Evolutionary conservation across 169 alveolate species (phyloP).

Genomic region (Plasmodium inui): DNA sequence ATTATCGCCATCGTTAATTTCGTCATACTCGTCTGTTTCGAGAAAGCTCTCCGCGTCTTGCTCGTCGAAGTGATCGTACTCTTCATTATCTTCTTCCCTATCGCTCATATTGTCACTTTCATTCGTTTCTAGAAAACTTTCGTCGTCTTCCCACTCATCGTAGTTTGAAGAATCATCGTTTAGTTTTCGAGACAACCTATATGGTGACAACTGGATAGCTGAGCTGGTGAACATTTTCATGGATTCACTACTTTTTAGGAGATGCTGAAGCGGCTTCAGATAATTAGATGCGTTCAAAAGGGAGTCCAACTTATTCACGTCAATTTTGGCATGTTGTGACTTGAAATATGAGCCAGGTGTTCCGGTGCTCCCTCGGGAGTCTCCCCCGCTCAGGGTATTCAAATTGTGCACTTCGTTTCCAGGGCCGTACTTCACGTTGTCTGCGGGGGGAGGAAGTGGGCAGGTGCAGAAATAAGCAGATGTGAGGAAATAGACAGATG

Average conservation of each 20-base stretch:
- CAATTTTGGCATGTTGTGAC: not conserved
- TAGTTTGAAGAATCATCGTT: not conserved
- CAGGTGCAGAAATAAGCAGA: not conserved
- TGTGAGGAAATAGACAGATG: no score
- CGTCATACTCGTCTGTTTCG: not conserved
- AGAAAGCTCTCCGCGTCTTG: not conserved
- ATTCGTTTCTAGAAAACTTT: constrained; percentile 41
- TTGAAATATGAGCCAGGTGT: not conserved
- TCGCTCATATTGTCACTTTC: not conserved
- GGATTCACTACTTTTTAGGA: constrained; percentile 5
- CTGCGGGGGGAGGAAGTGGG: not conserved
- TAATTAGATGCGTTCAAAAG: not conserved
- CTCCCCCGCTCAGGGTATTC: not conserved
- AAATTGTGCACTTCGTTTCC: not conserved
- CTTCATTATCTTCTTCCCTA: not conserved
- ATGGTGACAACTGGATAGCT: not conserved
- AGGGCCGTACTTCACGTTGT: not conserved
- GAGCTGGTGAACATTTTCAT: not conserved
- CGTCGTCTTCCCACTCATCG: not conserved
- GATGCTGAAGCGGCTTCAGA: not conserved
- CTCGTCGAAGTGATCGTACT: constrained; percentile 1
- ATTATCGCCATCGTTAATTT: not conserved
- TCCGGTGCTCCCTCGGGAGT: not conserved
- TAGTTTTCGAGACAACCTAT: constrained; percentile 17
- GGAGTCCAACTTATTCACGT: not conserved